Evolutionary conservation across 129 eudicot species (phyloP).

Genomic region (Glebionis coronaria): DNA sequence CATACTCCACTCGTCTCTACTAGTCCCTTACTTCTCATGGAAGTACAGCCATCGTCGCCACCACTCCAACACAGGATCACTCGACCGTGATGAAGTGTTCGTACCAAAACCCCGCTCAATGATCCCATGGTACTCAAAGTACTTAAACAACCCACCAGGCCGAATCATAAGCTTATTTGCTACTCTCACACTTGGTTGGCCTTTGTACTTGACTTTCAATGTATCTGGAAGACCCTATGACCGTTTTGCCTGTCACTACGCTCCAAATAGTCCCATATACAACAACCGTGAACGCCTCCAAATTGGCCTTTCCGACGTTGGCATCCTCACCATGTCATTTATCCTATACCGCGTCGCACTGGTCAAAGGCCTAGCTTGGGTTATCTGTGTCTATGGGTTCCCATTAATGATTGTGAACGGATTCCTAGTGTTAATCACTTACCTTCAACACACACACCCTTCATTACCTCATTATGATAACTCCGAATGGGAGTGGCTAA

Average conservation of each 20-base stretch:
- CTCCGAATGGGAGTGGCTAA: conserved; percentile 55
- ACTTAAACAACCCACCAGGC: conserved; percentile 40
- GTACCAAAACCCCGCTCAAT: conserved; percentile 36
- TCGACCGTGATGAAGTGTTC: conserved; percentile 45
- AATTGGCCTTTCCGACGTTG: conserved; percentile 35
- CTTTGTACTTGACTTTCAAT: conserved; percentile 38
- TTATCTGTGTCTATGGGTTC: conserved; percentile 26
- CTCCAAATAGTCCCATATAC: conserved; percentile 42
- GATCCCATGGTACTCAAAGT: conserved; percentile 31
- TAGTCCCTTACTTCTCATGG: conserved; percentile 48
- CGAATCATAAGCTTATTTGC: conserved; percentile 19
- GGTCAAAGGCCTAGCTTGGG: conserved; percentile 33
- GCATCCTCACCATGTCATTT: conserved; percentile 23
- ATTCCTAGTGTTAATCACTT: conserved; percentile 43
- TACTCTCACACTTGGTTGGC: conserved; percentile 42
- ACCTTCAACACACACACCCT: conserved; percentile 52
- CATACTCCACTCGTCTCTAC: conserved; percentile 21
- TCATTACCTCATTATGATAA: conserved; percentile 41
- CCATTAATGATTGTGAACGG: conserved; percentile 40
- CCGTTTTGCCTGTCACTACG: conserved; percentile 54
- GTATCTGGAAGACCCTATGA: conserved; percentile 46
- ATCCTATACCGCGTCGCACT: conserved; percentile 23
- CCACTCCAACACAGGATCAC: conserved; percentile 44
- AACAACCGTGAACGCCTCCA: conserved; percentile 33
- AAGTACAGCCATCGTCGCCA: conserved; percentile 53